A percentile compares a stretch with the other conserved stretches of the same genome.
Evolutionary conservation across 176 grass and related monocot species (phyloP).

Genomic region (Hordeum marinum): DNA sequence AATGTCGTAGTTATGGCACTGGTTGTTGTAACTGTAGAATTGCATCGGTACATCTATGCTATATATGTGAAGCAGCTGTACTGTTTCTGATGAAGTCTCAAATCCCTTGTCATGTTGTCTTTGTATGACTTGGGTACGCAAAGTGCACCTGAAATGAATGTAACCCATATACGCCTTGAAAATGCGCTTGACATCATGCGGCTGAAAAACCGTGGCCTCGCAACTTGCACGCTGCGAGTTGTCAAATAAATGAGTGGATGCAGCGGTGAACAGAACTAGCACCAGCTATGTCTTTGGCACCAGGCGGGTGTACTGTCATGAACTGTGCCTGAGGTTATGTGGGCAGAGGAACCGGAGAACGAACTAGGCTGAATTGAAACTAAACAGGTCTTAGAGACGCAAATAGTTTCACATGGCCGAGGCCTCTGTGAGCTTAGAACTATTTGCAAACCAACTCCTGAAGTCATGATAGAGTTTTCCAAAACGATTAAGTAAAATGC

Average conservation of each 20-base stretch:
- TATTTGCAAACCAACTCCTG: neutral
- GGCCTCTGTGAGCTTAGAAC: neutral
- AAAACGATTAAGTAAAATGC: neutral
- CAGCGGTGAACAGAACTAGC: neutral
- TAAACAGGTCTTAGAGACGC: no score
- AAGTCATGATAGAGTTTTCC: neutral
- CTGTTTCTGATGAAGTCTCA: neutral
- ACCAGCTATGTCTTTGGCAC: neutral
- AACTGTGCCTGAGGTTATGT: no score
- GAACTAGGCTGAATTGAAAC: no score
- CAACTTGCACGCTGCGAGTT: neutral
- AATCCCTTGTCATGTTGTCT: neutral
- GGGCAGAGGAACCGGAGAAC: no score
- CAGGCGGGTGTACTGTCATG: neutral
- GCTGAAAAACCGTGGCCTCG: neutral
- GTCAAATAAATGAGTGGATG: neutral
- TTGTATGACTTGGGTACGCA: neutral
- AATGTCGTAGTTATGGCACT: neutral
- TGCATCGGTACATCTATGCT: neutral
- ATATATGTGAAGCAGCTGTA: neutral
- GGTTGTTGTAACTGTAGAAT: neutral
- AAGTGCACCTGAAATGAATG: neutral
- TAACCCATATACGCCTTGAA: neutral
- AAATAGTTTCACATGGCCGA: neutral
- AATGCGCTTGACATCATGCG: neutral